phyloP scores from a whole-genome alignment of 805 yeast genomes.

The Cyberlindnera euphorbiae region DNA sequence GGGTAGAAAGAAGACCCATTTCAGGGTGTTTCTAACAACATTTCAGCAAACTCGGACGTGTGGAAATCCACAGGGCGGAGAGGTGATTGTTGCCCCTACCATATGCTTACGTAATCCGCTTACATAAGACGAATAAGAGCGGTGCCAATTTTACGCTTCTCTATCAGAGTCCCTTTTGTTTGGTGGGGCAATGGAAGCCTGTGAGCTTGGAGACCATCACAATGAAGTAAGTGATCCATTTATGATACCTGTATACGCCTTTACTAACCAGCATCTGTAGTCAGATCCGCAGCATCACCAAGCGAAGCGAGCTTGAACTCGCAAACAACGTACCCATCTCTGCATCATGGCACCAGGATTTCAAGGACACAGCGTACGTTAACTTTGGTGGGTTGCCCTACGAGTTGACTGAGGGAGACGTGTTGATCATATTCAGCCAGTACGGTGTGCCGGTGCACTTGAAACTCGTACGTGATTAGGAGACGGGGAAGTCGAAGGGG shows the following conservation, averaged over 20 bases:
- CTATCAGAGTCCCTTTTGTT: no score
- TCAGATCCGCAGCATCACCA: conserved; percentile 34
- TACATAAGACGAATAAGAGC: no score
- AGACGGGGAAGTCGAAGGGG: conserved; percentile 63
- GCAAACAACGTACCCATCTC: conserved; percentile 48
- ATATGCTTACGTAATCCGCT: no score
- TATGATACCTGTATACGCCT: no score
- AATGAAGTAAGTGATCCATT: conserved; percentile 1
- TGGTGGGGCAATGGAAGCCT: no score
- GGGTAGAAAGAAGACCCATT: no score
- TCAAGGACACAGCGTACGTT: conserved; percentile 67
- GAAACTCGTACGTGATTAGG: conserved; percentile 60
- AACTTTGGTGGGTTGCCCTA: conserved; percentile 69
- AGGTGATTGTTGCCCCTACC: no score
- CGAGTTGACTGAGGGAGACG: conserved; percentile 67
- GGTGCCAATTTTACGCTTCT: no score
- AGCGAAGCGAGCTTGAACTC: conserved; percentile 64
- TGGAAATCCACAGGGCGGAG: no score
- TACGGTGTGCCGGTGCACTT: conserved; percentile 82
- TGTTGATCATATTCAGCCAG: conserved; percentile 77
- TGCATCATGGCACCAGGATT: conserved; percentile 91
- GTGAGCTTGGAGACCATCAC: not conserved
- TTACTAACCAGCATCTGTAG: conserved; percentile 2
- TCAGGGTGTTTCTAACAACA: no score
- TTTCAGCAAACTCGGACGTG: conserved; percentile 2